Conservation (phyloP, 768 basidiomycete genomes). For the Naganishia antarctica region DNA sequence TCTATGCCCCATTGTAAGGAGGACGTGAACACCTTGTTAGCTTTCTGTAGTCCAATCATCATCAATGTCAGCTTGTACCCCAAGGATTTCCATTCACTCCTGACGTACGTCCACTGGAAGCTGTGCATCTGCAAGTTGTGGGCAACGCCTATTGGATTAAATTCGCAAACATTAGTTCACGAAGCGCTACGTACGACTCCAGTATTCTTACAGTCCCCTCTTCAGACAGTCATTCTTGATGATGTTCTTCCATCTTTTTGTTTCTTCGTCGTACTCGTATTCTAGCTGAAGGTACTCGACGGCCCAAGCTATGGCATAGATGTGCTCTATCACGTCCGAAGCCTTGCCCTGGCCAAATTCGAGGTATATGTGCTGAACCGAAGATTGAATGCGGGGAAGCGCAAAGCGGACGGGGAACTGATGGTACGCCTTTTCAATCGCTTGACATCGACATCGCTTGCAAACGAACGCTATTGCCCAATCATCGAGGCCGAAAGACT, state of each 20-base stretch:
- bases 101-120: constrained; percentile 9
- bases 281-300: background rate
- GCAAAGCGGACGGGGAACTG: background rate
- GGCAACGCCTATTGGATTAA: background rate
- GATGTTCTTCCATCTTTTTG: background rate
- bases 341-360: background rate
- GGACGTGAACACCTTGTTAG: background rate
- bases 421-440: background rate
- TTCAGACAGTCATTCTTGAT: background rate
- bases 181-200: too few relatives aligned
- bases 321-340: background rate
- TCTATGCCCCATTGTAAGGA: background rate
- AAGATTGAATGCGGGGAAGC: background rate
- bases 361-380: background rate
- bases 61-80: too few relatives aligned
- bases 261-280: background rate
- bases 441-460: background rate
- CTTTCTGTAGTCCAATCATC: background rate
- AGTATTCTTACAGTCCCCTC: background rate
- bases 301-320: constrained; percentile 8
- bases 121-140: background rate
- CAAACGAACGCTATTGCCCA: background rate
- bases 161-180: too few relatives aligned
- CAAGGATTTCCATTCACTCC: too few relatives aligned
- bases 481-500: background rate